Evolutionary conservation across 1,284 basidiomycete genomes (phyloP).

Genomic region (Malassezia sp.): DNA sequence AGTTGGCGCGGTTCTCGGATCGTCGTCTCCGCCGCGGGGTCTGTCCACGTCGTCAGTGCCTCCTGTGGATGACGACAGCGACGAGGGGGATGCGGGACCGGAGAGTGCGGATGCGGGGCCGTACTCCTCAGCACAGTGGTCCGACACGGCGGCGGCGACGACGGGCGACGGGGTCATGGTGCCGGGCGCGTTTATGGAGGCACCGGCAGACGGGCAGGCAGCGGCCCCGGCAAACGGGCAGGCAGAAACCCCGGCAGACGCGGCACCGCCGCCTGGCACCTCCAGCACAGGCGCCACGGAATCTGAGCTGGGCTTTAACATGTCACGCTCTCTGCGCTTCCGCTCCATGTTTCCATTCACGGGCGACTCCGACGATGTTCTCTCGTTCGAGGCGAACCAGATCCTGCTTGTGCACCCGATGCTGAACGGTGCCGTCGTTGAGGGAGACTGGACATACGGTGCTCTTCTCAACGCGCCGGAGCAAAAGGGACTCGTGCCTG

Average conservation of each 20-base stretch:
- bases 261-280: no score
- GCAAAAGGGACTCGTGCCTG: conserved; percentile 77
- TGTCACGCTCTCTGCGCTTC: conserved; percentile 54
- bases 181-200: no score
- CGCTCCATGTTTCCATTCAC: conserved; percentile 58
- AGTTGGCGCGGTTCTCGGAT: conserved; percentile 65
- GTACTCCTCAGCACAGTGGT: no score
- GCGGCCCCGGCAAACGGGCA: no score
- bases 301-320: conserved; percentile 65
- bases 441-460: conserved; percentile 76
- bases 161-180: no score
- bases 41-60: conserved; percentile 35
- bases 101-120: conserved; percentile 12
- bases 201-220: no score
- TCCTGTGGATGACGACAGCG: conserved; percentile 46
- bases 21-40: conserved; percentile 56
- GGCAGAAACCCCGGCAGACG: no score
- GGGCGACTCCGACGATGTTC: conserved; percentile 72
- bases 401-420: conserved; percentile 71
- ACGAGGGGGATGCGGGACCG: conserved; percentile 13
- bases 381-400: conserved; percentile 71
- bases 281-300: no score
- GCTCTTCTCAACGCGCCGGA: conserved; percentile 56
- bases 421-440: conserved; percentile 54
- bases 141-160: no score